phyloP scores from a whole-genome alignment of 495 filamentous ascomycete genomes.

The Hypoxylon fuscum region DNA sequence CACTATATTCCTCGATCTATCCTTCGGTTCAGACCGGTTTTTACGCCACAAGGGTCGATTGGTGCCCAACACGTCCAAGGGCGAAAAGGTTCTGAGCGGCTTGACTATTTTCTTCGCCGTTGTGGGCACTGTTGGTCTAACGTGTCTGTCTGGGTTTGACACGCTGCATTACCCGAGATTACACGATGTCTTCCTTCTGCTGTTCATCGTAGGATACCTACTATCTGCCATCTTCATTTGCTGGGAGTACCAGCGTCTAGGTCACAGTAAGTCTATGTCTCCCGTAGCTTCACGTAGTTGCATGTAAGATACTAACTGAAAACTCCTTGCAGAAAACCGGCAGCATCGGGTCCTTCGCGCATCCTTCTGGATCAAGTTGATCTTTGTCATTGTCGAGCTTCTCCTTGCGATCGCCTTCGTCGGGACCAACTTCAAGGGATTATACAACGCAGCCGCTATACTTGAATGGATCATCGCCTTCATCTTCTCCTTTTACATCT shows the following conservation, averaged over 20 bases:
- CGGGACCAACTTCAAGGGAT: conserved; percentile 47
- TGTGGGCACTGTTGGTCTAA: conserved; percentile 79
- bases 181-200: conserved; percentile 79
- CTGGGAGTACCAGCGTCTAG: conserved; percentile 85
- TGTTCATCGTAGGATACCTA: conserved; percentile 89
- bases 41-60: conserved; percentile 79
- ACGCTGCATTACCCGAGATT: conserved; percentile 68
- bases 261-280: conserved; percentile 61
- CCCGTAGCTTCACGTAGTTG: background rate
- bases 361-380: conserved; percentile 84
- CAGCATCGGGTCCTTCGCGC: conserved; percentile 74
- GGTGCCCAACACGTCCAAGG: conserved; percentile 69
- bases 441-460: conserved; percentile 66
- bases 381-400: conserved; percentile 82
- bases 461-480: conserved; percentile 85
- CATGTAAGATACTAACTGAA: conserved; percentile 1
- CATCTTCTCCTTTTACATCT: conserved; percentile 88
- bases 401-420: conserved; percentile 74
- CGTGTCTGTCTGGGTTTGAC: conserved; percentile 86
- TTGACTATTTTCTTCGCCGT: conserved; percentile 77
- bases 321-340: conserved; percentile 63
- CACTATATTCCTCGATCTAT: conserved; percentile 83
- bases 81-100: conserved; percentile 75
- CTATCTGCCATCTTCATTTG: conserved; percentile 85
- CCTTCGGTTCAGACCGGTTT: conserved; percentile 82